Evolutionary conservation across 1,139 yeast genomes (phyloP), one percentile per base, ranked within the genome.

Genomic region (Protomyces arabidopsidicola): DNA sequence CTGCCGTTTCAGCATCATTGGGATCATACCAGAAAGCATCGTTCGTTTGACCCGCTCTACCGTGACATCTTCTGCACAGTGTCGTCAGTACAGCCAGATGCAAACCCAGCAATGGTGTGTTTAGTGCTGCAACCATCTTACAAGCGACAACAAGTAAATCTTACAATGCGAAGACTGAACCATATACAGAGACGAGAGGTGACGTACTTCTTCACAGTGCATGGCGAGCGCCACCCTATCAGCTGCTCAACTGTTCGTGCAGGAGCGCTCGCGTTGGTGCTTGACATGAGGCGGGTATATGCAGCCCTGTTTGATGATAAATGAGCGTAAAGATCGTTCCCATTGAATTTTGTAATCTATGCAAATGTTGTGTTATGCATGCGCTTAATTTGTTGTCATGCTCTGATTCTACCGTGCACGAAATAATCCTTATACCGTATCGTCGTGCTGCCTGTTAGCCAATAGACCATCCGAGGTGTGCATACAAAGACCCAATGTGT

Each of bases 401-500:
- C 9, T 5, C 31, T 4, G 31, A 27, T 27, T 4, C 9, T 27
- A 8, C 6, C 31, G 31, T 27, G 31, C 42, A 3, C 16, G 14
- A 36, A 6, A 36, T 36, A 9, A 3, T 36, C 6, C 18, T 27
- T 51, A 58, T 24, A 58, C 62, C n/a, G 55, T 39, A 35, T 58
- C 62, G 16, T 58, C 62, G 20, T 58, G 62, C 48, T 42, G 24
- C 24, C 20, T n/a, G 48, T 42, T 42, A 42, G 48, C 27, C 20
- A 16, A 16, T 42, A 27, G 31, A 27, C 31, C 4, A 27, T 27
- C 8, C 31, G 31, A 2, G 31, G 31, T 27, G 31, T 5, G 20
- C 48, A n/a, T 42, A 42, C 48, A 53, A 60, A 60, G 18, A 53
- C 58, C 20, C 42, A 60, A 9, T 36, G 27, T 50, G 63, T 60